Base-by-base conservation (phyloP, 2,329 filamentous ascomycete genomes). In the Chaetomium strumarium region DNA sequence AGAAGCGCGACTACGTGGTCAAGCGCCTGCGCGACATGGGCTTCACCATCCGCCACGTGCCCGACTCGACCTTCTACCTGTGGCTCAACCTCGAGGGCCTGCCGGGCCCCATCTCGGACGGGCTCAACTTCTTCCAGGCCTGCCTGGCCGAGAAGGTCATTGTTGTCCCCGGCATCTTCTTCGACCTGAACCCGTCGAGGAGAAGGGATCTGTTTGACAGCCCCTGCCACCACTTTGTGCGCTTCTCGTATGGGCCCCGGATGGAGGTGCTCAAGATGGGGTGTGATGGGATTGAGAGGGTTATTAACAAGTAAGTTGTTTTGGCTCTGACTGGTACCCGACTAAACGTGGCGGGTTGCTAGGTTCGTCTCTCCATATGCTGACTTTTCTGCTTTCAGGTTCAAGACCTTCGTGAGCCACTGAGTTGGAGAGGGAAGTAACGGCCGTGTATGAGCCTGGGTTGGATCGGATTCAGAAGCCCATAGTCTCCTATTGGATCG, bases 101-200 rank as follows among this genome's bases (percentile, higher is more conserved):
- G 2, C 88, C 92, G 0, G 79, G 79, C n/a, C 80, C 84, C 56
- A 95, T 97, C 68, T 85, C 87, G 55, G 92, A 97, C 67, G 92
- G 92, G 9, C 75, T 97, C 64, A 96, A 95, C 75, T 97, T 97
- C 79, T 96, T 97, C 82, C 84, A 93, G 68, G 90, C 90, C 30
- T 93, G 93, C 66, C 75, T 97, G 41, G 83, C 88, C 65, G 90
- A 96, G 76, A 95, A 95, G 78, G 89, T 95, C 60, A 96, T 96
- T 65, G 90, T 96, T 16, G 92, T 97, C 5, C 92, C 92, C 0
- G 92, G 92, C 55, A 97, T 97, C 70, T 97, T 97, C 79, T 97
- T 97, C 68, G 92, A 97, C 65, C 72, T 97, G 59, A 97, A 97
- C 74, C 92, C 92, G 4, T 86, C 87, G 34, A 86, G 90, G 68